Conservation (phyloP, 352 stramenopile genomes). For the Phytophthora brassicae region DNA sequence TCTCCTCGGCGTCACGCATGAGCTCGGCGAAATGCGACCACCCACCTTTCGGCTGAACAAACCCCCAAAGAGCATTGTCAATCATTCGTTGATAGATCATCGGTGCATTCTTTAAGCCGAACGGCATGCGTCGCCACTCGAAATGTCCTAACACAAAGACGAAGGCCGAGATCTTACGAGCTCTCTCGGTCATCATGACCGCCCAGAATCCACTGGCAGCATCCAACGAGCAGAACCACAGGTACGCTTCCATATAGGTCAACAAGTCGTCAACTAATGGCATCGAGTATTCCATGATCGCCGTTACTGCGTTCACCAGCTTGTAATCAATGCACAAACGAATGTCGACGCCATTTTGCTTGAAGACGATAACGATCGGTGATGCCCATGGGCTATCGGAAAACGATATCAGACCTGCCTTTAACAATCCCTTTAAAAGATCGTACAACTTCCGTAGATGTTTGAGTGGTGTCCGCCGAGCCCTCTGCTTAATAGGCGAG, state of each 20-base stretch:
- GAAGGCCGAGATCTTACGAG: background rate
- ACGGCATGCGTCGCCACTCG: background rate
- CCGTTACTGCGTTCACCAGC: background rate
- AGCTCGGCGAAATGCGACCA: too few relatives aligned
- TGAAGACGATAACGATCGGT: too few relatives aligned
- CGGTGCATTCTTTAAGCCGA: background rate
- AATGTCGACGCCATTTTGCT: too few relatives aligned
- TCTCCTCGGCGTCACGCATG: too few relatives aligned
- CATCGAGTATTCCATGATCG: background rate
- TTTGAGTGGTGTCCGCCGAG: background rate
- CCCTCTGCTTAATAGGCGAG: background rate
- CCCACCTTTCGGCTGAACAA: too few relatives aligned
- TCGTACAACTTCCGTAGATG: too few relatives aligned
- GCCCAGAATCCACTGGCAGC: too few relatives aligned
- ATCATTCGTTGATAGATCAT: background rate
- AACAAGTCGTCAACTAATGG: background rate
- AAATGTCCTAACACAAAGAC: background rate
- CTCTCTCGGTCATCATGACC: too few relatives aligned
- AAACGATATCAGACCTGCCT: background rate
- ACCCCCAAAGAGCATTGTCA: too few relatives aligned
- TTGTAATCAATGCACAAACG: background rate
- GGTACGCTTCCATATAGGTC: too few relatives aligned
- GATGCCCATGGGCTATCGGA: background rate
- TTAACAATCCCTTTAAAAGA: background rate
- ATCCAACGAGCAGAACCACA: too few relatives aligned